phyloP scores from a whole-genome alignment of 2,329 filamentous ascomycete species.

The Nemania bipapillata region DNA sequence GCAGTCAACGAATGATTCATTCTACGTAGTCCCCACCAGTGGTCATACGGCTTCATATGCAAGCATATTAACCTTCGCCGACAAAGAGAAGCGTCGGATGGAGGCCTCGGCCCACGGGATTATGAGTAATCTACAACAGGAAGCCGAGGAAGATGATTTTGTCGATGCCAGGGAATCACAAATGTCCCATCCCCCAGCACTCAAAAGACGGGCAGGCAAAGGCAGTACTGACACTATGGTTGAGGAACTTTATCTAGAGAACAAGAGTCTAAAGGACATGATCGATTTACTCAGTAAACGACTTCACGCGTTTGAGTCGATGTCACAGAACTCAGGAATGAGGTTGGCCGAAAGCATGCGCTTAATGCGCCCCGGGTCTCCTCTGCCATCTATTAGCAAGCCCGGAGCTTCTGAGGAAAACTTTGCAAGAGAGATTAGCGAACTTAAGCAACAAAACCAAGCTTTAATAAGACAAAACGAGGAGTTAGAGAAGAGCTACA shows the following conservation, averaged over 20 bases:
- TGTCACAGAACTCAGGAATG: slow-evolving; percentile 85
- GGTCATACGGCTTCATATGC: slow-evolving; percentile 94
- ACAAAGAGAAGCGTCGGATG: slow-evolving; percentile 72
- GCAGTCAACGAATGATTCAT: slow-evolving; percentile 75
- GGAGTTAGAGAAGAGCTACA: slow-evolving; percentile 71
- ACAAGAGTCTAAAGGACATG: slow-evolving; percentile 83
- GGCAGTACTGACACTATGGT: slow-evolving; percentile 67
- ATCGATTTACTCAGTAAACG: slow-evolving; percentile 87
- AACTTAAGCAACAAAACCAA: slow-evolving; percentile 74
- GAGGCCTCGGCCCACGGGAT: slow-evolving; percentile 61
- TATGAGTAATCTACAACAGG: slow-evolving; percentile 56
- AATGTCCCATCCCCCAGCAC: slow-evolving; percentile 56
- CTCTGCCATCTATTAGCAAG: slow-evolving; percentile 51
- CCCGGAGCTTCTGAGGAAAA: slow-evolving; percentile 58
- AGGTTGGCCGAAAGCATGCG: slow-evolving; percentile 85
- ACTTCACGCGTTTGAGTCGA: slow-evolving; percentile 92
- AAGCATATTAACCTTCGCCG: slow-evolving; percentile 79
- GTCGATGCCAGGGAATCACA: slow-evolving; percentile 83
- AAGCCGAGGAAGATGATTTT: slow-evolving; percentile 85
- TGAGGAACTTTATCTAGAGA: slow-evolving; percentile 90
- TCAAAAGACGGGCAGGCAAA: slow-evolving; percentile 56
- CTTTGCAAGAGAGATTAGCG: slow-evolving; percentile 64
- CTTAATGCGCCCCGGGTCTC: slow-evolving; percentile 68
- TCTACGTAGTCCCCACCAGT: slow-evolving; percentile 93
- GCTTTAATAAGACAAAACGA: slow-evolving; percentile 70